These are phyloP conservation scores for Blastomyces gilchristii DNA, from an alignment of 2,329 filamentous ascomycete species.

Conservation along the genomic window DNA sequence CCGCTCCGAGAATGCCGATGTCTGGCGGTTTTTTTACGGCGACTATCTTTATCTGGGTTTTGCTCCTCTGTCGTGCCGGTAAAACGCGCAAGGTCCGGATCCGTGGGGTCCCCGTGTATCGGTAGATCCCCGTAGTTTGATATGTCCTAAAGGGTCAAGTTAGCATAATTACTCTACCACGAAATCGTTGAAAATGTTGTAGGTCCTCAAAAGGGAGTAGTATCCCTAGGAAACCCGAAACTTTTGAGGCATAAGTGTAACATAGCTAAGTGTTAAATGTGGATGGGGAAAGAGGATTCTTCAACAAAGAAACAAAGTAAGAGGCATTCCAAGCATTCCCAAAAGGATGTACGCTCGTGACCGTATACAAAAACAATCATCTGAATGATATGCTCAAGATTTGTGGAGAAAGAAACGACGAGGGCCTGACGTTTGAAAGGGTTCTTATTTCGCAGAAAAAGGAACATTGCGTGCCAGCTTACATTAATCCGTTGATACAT, in stretches of 20 bases:
- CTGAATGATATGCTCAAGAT: background rate
- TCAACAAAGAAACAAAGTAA: background rate
- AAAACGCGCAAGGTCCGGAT: slow-evolving; percentile 55
- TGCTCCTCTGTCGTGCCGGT: slow-evolving; percentile 10
- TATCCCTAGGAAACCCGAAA: background rate
- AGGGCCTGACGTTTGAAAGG: background rate
- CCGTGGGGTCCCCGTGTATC: slow-evolving; percentile 58
- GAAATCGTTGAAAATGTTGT: background rate
- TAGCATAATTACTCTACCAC: background rate
- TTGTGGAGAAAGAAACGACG: background rate
- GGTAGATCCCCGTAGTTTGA: slow-evolving; percentile 67
- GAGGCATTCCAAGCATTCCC: background rate
- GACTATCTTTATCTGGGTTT: slow-evolving; percentile 41
- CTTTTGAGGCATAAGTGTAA: background rate
- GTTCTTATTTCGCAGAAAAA: background rate
- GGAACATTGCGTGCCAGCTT: slow-evolving; percentile 25
- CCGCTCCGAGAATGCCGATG: slow-evolving; percentile 49
- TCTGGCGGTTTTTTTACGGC: slow-evolving; percentile 27
- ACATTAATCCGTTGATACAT: slow-evolving; percentile 80
- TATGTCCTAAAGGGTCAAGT: slow-evolving; percentile 50
- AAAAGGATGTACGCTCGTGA: background rate
- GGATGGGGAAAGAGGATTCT: background rate
- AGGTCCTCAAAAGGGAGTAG: background rate
- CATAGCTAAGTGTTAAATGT: background rate
- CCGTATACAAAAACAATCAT: background rate